Conservation (phyloP, 2,329 filamentous ascomycete species). For the Colletotrichum acutatum region DNA sequence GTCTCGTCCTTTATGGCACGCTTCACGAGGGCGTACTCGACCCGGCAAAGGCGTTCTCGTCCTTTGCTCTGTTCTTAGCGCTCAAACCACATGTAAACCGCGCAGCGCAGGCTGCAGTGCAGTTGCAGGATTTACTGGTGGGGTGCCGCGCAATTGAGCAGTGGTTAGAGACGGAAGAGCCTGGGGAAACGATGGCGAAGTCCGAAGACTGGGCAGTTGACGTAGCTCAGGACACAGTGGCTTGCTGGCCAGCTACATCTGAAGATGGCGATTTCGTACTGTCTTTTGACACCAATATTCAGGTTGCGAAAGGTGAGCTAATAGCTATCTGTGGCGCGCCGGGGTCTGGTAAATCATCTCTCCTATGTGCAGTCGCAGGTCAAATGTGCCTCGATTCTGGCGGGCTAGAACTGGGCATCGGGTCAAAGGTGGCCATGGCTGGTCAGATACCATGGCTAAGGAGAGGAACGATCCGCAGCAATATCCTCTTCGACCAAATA, state of each 20-base stretch:
- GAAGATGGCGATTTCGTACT: background rate
- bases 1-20: background rate
- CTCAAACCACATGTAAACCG: constrained; percentile 5
- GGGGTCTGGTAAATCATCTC: background rate
- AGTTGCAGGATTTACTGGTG: constrained; percentile 1
- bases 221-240: background rate
- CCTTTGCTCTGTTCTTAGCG: background rate
- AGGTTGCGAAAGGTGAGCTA: background rate
- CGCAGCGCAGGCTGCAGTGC: background rate
- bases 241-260: background rate
- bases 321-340: background rate
- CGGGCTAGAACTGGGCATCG: background rate
- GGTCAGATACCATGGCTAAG: background rate
- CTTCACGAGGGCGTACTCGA: background rate
- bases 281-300: background rate
- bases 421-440: background rate
- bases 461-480: background rate
- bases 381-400: background rate
- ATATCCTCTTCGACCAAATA: background rate
- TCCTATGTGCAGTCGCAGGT: background rate
- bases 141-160: constrained; percentile 1
- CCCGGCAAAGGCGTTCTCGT: background rate
- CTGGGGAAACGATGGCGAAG: background rate
- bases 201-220: background rate
- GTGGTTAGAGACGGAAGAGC: constrained; percentile 4